Conservation (phyloP, 176 grass and related monocot genomes). For the Musa acuminata region DNA sequence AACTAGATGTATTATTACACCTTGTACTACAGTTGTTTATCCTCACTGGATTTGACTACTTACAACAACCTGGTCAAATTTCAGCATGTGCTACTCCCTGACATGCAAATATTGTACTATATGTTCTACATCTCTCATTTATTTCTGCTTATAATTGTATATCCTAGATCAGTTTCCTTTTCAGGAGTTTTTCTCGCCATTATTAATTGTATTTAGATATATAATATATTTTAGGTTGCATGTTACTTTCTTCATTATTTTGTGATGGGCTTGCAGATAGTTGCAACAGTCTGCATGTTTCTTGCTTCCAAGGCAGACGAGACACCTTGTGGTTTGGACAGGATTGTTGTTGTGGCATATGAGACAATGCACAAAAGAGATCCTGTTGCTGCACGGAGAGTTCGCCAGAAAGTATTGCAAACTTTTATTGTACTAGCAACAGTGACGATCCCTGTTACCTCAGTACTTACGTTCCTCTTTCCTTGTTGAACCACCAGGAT, state of each 20-base stretch:
- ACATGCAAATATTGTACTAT: background rate
- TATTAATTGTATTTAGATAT: background rate
- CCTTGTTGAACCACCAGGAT: constrained; percentile 28
- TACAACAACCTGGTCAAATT: background rate
- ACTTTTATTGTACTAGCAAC: background rate
- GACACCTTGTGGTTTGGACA: constrained; percentile 37
- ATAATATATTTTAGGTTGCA: background rate
- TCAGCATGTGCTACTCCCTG: background rate
- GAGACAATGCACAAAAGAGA: constrained; percentile 45
- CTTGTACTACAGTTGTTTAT: background rate
- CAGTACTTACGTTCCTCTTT: background rate
- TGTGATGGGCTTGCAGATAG: constrained; percentile 28
- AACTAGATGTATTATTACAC: constrained; percentile 11
- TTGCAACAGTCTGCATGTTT: constrained; percentile 61
- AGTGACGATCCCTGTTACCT: background rate
- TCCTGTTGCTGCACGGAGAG: constrained; percentile 26
- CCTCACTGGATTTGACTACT: background rate
- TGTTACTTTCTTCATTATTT: constrained; percentile 11
- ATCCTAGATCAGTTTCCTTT: background rate
- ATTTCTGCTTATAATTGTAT: background rate
- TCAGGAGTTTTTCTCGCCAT: background rate
- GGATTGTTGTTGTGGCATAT: constrained; percentile 45
- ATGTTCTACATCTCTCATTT: background rate
- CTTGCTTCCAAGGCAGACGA: constrained; percentile 73
- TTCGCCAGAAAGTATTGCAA: constrained; percentile 32